Evolutionary conservation across 257 asterid species (phyloP), one percentile per base, ranked within the genome.

Genomic region (Perilla frutescens): DNA sequence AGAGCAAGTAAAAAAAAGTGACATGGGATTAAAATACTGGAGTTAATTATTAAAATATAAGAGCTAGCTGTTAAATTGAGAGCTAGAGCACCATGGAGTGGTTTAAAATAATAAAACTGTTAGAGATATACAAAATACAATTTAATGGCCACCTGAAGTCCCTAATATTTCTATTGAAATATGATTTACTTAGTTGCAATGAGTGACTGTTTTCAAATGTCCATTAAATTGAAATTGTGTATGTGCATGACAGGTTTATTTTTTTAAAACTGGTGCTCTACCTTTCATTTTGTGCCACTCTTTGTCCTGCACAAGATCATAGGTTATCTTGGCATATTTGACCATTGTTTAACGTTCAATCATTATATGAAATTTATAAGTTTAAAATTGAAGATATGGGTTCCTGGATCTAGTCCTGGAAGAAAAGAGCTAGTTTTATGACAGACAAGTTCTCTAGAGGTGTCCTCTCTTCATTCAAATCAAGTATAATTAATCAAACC

Each of bases 121-220:
- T 39, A 60, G n/a, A 37, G n/a, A 37, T n/a, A 56, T 56, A 7
- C 32, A 37, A 45, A 15, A 59, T 34, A 36, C 11, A 59, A 7
- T 59, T 59, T n/a, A 59, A 59, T 34, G 65, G 47, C 5, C 45
- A 12, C 29, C 65, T 34, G 44, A 60, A 13, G 48, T n/a, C 48
- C 68, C 40, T 57, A 31, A 58, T 47, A 58, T 45, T 58, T 59
- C 59, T 48, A 11, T 48, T 56, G 11, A 20, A 43, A 39, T 55
- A 39, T 57, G 45, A 41, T 43, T 15, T 8, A 2, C 45, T 3
- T 44, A 43, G 66, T 10, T 31, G 13, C 66, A 6, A 56, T 29
- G 37, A 31, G 15, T 13, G 32, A 20, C 47, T 20, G n/a, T 14
- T 32, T 36, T 41, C 31, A 29, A 29, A 20, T 55, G 49, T 45